Evolutionary conservation across 441 rosid genomes (phyloP).

Genomic region (Melastoma candidum): DNA sequence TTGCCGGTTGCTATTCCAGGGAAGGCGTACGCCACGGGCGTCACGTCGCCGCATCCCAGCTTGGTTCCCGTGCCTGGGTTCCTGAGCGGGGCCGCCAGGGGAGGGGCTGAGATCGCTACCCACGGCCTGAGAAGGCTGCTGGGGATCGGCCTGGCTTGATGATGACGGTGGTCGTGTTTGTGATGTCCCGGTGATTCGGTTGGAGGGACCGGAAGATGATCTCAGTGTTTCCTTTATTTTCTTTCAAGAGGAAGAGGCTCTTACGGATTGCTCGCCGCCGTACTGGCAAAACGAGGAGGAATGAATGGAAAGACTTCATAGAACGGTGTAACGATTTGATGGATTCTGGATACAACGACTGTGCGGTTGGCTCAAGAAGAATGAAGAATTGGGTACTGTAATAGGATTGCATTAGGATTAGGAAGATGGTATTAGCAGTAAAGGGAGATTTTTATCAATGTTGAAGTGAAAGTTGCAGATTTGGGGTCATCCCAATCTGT

Average conservation of each 20-base stretch:
- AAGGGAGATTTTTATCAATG: too few species aligned
- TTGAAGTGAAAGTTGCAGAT: too few species aligned
- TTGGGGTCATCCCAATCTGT: too few species aligned
- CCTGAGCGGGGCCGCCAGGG: slow-evolving; percentile 17
- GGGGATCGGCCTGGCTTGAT: slow-evolving; percentile 14
- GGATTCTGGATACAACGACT: too few species aligned
- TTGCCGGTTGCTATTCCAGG: slow-evolving; percentile 14
- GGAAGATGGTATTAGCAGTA: too few species aligned
- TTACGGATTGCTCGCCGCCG: slow-evolving; percentile 4
- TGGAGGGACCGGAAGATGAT: slow-evolving; percentile 4
- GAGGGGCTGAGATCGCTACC: slow-evolving; percentile 14
- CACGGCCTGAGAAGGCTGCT: slow-evolving; percentile 16
- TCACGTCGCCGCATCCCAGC: slow-evolving; percentile 50
- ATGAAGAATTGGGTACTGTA: too few species aligned
- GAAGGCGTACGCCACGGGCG: slow-evolving; percentile 28
- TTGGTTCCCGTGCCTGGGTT: slow-evolving; percentile 53
- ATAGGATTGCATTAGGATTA: too few species aligned
- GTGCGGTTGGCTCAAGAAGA: too few species aligned
- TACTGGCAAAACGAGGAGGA: slow-evolving; percentile 1
- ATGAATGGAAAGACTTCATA: not conserved
- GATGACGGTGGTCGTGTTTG: not conserved
- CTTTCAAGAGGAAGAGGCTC: slow-evolving; percentile 24
- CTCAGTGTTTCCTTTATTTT: slow-evolving; percentile 20
- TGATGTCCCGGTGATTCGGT: not conserved
- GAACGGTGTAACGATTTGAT: too few species aligned